Percentiles rank a stretch among this genome's conserved stretches.
These are phyloP conservation scores for Myriosclerotinia curreyana DNA, from an alignment of 2,329 filamentous ascomycete species.

Conservation along the genomic window DNA sequence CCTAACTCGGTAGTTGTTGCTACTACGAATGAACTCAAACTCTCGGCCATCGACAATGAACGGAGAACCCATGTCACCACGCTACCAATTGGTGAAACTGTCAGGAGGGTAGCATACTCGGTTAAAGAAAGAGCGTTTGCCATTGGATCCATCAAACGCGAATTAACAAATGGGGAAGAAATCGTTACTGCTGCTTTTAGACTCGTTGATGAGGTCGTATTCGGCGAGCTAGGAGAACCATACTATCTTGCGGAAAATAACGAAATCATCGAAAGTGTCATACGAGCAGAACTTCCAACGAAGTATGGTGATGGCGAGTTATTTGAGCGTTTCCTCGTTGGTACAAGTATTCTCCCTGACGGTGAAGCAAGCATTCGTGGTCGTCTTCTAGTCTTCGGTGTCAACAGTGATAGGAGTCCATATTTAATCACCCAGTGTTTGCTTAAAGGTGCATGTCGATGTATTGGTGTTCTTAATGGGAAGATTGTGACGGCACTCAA, in stretches of 20 bases:
- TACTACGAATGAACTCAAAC: conserved; percentile 70
- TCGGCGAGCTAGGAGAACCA: conserved; percentile 70
- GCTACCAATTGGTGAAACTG: conserved; percentile 74
- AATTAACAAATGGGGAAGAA: conserved; percentile 69
- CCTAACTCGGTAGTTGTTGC: conserved; percentile 79
- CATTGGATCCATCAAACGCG: conserved; percentile 77
- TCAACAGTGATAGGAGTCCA: conserved; percentile 70
- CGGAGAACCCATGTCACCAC: conserved; percentile 85
- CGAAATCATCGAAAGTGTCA: conserved; percentile 83
- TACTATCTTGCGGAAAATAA: conserved; percentile 50
- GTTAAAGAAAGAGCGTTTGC: conserved; percentile 76
- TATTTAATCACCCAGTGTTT: conserved; percentile 67
- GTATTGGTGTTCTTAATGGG: conserved; percentile 69
- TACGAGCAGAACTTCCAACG: conserved; percentile 69
- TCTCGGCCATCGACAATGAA: conserved; percentile 78
- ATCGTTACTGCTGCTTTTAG: conserved; percentile 76
- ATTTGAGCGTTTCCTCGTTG: conserved; percentile 84
- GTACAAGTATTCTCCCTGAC: conserved; percentile 68
- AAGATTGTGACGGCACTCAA: conserved; percentile 83
- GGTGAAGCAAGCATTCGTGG: conserved; percentile 59
- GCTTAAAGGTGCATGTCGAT: conserved; percentile 77
- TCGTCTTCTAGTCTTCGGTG: conserved; percentile 79
- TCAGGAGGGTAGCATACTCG: conserved; percentile 84
- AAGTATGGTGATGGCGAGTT: conserved; percentile 51
- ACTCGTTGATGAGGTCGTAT: conserved; percentile 86